These are phyloP conservation scores for Trichocladium antarcticum DNA, from an alignment of 495 filamentous ascomycete genomes.

Conservation along the genomic window DNA sequence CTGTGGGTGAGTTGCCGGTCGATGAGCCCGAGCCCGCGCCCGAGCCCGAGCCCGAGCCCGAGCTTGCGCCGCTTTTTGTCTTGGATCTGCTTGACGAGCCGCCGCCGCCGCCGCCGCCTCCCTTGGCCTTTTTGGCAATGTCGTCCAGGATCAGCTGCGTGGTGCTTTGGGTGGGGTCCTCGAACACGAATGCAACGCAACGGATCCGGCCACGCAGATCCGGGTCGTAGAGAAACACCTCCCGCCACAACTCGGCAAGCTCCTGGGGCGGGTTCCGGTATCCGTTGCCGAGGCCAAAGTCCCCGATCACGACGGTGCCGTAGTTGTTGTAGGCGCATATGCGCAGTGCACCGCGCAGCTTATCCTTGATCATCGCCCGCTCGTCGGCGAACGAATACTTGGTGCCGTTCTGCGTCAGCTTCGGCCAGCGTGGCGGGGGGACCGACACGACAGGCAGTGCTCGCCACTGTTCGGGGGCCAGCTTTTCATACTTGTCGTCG, in stretches of 20 bases:
- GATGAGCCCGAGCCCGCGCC: constrained; percentile 19
- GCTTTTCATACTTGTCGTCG: constrained; percentile 38
- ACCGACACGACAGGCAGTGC: constrained; percentile 59
- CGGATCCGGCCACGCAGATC: constrained; percentile 58
- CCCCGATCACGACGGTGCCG: constrained; percentile 51
- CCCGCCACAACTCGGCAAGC: constrained; percentile 57
- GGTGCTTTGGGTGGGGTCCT: constrained; percentile 37
- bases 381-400: constrained; percentile 60
- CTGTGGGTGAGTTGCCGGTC: constrained; percentile 22
- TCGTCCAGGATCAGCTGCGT: constrained; percentile 37
- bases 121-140: constrained; percentile 35
- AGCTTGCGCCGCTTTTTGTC: constrained; percentile 19
- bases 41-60: no score
- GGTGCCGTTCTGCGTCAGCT: constrained; percentile 51
- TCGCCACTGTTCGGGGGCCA: constrained; percentile 36
- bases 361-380: constrained; percentile 56
- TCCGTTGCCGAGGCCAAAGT: constrained; percentile 58
- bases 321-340: constrained; percentile 53
- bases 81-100: constrained; percentile 28
- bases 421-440: constrained; percentile 57
- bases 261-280: constrained; percentile 59
- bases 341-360: constrained; percentile 56
- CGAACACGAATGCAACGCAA: constrained; percentile 62
- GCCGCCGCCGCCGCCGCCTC: constrained; percentile 16
- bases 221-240: constrained; percentile 50